Conservation (phyloP, 805 yeast genomes). For the Metschnikowia santaceciliae region DNA sequence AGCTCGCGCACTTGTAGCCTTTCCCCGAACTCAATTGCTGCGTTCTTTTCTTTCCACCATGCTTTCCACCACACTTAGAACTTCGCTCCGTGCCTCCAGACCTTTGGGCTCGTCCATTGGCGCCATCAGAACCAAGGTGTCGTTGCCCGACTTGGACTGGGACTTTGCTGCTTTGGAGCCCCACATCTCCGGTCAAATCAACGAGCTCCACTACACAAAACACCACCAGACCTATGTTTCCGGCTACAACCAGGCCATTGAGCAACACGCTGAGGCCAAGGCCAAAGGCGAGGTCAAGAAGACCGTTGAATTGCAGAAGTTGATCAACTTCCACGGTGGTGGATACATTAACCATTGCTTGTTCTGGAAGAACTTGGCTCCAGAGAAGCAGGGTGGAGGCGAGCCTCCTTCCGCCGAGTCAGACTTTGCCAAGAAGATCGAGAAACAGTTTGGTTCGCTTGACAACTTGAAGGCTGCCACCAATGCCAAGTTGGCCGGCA, state of each 20-base stretch:
- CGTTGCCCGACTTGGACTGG: constrained; percentile 46
- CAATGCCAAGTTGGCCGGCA: constrained; percentile 42
- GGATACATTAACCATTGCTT: constrained; percentile 49
- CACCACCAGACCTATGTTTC: constrained; percentile 50
- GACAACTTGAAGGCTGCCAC: constrained; percentile 40
- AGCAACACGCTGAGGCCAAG: constrained; percentile 33
- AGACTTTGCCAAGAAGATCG: constrained; percentile 36
- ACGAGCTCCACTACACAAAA: constrained; percentile 46
- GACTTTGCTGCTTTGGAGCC: constrained; percentile 47
- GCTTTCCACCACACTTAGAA: constrained; percentile 17
- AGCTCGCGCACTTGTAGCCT: not conserved
- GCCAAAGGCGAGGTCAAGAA: constrained; percentile 37
- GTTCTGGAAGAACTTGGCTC: constrained; percentile 49
- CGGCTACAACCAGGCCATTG: constrained; percentile 44
- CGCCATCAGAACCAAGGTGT: constrained; percentile 20
- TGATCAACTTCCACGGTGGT: constrained; percentile 49
- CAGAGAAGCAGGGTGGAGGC: constrained; percentile 40
- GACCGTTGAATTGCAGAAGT: constrained; percentile 41
- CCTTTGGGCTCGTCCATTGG: constrained; percentile 14
- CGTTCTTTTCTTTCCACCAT: constrained; percentile 4
- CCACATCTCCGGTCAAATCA: constrained; percentile 42
- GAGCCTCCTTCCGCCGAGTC: constrained; percentile 23
- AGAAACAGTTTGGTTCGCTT: constrained; percentile 42
- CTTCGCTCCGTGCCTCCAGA: constrained; percentile 12
- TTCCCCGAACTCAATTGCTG: not conserved